Percentiles rank a stretch among this genome's conserved stretches.
Evolutionary conservation across 2,329 filamentous ascomycete species (phyloP).

Genomic region (Pseudogymnoascus sp.): DNA sequence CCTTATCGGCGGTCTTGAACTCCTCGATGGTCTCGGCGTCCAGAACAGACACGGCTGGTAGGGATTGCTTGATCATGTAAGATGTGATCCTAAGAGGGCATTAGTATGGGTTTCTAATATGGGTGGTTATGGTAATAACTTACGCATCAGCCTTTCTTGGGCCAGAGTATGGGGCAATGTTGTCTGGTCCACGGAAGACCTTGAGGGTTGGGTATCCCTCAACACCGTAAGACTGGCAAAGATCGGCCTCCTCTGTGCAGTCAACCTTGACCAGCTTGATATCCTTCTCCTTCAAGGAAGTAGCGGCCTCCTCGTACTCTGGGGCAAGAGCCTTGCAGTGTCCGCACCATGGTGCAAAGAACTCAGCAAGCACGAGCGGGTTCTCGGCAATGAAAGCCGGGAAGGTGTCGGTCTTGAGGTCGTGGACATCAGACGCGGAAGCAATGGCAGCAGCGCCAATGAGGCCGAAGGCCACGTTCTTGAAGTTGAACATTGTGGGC

Average conservation of each 20-base stretch:
- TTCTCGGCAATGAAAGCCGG: constrained; percentile 77
- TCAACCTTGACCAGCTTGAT: constrained; percentile 82
- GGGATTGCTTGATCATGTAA: constrained; percentile 97
- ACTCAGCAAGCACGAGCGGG: constrained; percentile 88
- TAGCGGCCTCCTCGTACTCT: constrained; percentile 83
- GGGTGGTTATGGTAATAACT: constrained; percentile 27
- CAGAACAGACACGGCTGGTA: constrained; percentile 82
- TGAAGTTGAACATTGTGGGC: constrained; percentile 26
- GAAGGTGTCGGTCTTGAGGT: constrained; percentile 82
- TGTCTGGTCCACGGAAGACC: constrained; percentile 89
- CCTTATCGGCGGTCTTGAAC: constrained; percentile 97
- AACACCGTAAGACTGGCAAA: constrained; percentile 83
- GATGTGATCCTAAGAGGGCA: constrained; percentile 47
- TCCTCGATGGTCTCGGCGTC: constrained; percentile 78
- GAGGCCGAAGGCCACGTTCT: constrained; percentile 26
- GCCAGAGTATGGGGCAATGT: constrained; percentile 74
- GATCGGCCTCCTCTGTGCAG: constrained; percentile 88
- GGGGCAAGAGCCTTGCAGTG: constrained; percentile 98
- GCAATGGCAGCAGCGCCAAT: constrained; percentile 41
- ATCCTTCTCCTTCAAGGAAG: constrained; percentile 77
- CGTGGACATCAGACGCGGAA: constrained; percentile 71
- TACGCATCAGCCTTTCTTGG: constrained; percentile 77
- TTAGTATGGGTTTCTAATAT: constrained; percentile 12
- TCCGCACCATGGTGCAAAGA: constrained; percentile 92
- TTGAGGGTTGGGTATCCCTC: constrained; percentile 98